Percentiles rank a stretch among this genome's conserved stretches.
phyloP scores from a whole-genome alignment of 2,329 filamentous ascomycete genomes.

The Sporothrix humicola region DNA sequence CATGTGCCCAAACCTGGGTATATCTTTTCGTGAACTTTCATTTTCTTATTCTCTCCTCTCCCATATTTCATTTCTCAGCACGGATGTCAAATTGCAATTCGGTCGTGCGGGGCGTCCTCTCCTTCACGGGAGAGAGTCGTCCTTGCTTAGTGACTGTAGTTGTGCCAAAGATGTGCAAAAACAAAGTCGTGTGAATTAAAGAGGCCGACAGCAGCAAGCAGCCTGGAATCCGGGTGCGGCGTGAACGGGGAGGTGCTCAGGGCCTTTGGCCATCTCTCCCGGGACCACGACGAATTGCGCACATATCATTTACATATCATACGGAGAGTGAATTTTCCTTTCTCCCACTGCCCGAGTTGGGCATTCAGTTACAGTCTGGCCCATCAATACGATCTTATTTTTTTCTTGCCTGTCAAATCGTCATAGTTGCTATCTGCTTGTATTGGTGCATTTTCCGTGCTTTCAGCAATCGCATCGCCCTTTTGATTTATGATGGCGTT shows the following conservation, averaged over 20 bases:
- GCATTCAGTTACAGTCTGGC: neutral
- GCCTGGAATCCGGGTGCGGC: constrained; percentile 48
- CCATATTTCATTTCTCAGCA: constrained; percentile 61
- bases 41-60: neutral
- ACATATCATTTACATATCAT: constrained; percentile 39
- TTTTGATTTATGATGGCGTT: neutral
- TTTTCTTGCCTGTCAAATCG: neutral
- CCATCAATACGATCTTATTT: neutral
- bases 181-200: constrained; percentile 48
- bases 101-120: constrained; percentile 54
- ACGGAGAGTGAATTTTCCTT: neutral
- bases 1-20: neutral
- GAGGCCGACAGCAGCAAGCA: constrained; percentile 42
- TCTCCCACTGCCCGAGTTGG: neutral
- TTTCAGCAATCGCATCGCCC: too few species aligned
- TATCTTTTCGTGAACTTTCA: neutral
- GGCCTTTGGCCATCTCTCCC: constrained; percentile 6
- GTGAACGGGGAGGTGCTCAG: constrained; percentile 21
- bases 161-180: constrained; percentile 99
- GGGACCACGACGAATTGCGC: constrained; percentile 43
- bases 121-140: neutral
- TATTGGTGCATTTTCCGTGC: neutral
- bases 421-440: neutral
- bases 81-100: constrained; percentile 99
- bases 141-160: constrained; percentile 73